phyloP scores from a whole-genome alignment of 176 grass and related monocot genomes.

The Carex cristatella region DNA sequence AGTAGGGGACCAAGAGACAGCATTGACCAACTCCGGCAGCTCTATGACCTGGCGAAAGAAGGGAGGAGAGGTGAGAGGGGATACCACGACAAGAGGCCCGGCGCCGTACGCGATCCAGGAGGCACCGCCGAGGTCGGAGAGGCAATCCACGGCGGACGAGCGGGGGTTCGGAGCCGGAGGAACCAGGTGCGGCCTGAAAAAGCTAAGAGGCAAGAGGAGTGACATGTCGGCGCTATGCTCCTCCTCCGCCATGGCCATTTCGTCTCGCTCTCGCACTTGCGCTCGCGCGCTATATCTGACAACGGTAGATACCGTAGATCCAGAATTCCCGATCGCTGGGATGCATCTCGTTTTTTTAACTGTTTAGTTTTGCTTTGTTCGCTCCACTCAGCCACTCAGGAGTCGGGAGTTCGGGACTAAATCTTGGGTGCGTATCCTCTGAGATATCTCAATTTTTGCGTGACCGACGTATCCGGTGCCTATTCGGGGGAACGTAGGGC shows the following conservation, averaged over 20 bases:
- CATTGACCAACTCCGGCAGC: slow-evolving; percentile 39
- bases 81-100: slow-evolving; percentile 53
- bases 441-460: no score
- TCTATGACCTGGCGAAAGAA: slow-evolving; percentile 84
- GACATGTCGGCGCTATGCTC: background rate
- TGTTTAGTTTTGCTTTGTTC: background rate
- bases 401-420: no score
- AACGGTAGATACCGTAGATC: slow-evolving; percentile 5
- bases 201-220: slow-evolving; percentile 44
- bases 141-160: slow-evolving; percentile 54
- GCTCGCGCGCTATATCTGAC: background rate
- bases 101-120: slow-evolving; percentile 82
- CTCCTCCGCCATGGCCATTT: background rate
- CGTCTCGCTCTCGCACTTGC: background rate
- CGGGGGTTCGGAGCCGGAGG: slow-evolving; percentile 64
- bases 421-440: no score
- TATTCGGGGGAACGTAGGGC: no score
- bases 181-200: slow-evolving; percentile 50
- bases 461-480: no score
- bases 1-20: slow-evolving; percentile 65
- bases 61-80: slow-evolving; percentile 61
- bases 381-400: background rate
- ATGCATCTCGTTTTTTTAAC: background rate
- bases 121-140: slow-evolving; percentile 62
- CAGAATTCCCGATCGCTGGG: background rate